A percentile compares a stretch with the other conserved stretches of the same genome.
phyloP scores from a whole-genome alignment of 1,139 yeast species.

The Nadsonia starkeyi-henricii region DNA sequence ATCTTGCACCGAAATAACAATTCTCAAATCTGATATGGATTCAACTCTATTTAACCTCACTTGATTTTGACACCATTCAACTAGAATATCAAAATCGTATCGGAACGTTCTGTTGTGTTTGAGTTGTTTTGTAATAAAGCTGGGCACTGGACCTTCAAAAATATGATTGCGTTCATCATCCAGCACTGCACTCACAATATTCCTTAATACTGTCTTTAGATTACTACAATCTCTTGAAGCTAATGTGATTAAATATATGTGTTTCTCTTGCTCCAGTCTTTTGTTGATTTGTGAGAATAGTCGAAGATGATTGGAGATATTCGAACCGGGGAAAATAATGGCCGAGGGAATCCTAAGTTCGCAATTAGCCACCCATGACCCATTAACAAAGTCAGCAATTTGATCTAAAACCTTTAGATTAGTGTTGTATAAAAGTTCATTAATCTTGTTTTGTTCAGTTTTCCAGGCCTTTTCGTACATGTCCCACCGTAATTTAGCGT shows the following conservation, averaged over 20 bases:
- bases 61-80: constrained; percentile 30
- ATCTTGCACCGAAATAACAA: constrained; percentile 46
- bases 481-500: constrained; percentile 24
- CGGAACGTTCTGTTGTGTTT: constrained; percentile 27
- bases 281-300: constrained; percentile 18
- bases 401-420: constrained; percentile 14
- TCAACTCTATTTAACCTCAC: constrained; percentile 6
- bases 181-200: constrained; percentile 21
- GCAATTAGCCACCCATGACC: constrained; percentile 14
- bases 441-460: constrained; percentile 12
- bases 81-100: constrained; percentile 41
- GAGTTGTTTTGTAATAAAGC: constrained; percentile 8
- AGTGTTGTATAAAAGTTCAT: constrained; percentile 13
- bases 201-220: constrained; percentile 25
- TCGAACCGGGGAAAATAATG: constrained; percentile 22
- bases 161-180: constrained; percentile 10
- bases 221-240: constrained; percentile 24
- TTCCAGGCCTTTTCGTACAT: constrained; percentile 22
- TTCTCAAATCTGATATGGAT: constrained; percentile 14
- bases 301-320: constrained; percentile 22
- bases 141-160: constrained; percentile 4
- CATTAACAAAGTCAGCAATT: constrained; percentile 13
- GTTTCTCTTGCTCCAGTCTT: constrained; percentile 8
- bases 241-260: constrained; percentile 16
- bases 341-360: constrained; percentile 18